Evolutionary conservation across 108 stramenopile genomes (phyloP).

Genomic region (Skeletonema menzelii): DNA sequence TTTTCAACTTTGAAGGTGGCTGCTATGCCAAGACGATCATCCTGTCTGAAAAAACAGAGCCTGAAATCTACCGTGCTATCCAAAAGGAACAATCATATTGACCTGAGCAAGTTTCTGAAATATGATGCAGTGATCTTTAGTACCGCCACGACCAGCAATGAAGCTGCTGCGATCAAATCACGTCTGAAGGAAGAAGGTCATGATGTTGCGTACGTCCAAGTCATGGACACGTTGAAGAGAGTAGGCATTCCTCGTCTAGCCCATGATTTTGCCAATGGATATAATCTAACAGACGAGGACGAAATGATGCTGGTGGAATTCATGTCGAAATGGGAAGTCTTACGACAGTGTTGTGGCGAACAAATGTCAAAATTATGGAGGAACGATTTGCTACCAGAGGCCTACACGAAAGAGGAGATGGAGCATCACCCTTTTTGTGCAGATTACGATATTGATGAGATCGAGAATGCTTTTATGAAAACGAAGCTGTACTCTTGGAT

Average conservation of each 20-base stretch:
- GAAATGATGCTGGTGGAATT: slow-evolving; percentile 17
- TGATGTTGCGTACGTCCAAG: slow-evolving; percentile 40
- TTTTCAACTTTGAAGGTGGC: slow-evolving; percentile 99
- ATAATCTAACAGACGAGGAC: slow-evolving; percentile 15
- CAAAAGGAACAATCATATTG: slow-evolving; percentile 63
- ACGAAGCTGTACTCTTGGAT: slow-evolving; percentile 23
- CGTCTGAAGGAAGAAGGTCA: slow-evolving; percentile 17
- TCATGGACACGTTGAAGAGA: slow-evolving; percentile 33
- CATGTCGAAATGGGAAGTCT: slow-evolving; percentile 41
- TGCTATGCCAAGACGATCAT: slow-evolving; percentile 99
- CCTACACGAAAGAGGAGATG: slow-evolving; percentile 1
- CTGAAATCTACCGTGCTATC: slow-evolving; percentile 97
- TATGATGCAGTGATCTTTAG: slow-evolving; percentile 30
- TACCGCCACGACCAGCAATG: slow-evolving; percentile 18
- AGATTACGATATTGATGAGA: slow-evolving; percentile 28
- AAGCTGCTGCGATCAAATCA: slow-evolving; percentile 16
- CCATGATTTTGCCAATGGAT: slow-evolving; percentile 24
- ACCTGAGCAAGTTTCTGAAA: slow-evolving; percentile 9
- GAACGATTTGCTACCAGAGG: slow-evolving; percentile 40
- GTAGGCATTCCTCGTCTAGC: slow-evolving; percentile 16
- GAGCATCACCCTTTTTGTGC: slow-evolving; percentile 36
- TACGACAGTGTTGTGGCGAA: slow-evolving; percentile 49
- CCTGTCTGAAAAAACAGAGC: slow-evolving; percentile 91
- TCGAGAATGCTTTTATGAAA: slow-evolving; percentile 26
- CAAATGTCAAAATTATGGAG: slow-evolving; percentile 41